Percentiles rank a stretch among this genome's conserved stretches.
Conservation (phyloP, 2,329 filamentous ascomycete genomes). For the Helicocarpus griseus region DNA sequence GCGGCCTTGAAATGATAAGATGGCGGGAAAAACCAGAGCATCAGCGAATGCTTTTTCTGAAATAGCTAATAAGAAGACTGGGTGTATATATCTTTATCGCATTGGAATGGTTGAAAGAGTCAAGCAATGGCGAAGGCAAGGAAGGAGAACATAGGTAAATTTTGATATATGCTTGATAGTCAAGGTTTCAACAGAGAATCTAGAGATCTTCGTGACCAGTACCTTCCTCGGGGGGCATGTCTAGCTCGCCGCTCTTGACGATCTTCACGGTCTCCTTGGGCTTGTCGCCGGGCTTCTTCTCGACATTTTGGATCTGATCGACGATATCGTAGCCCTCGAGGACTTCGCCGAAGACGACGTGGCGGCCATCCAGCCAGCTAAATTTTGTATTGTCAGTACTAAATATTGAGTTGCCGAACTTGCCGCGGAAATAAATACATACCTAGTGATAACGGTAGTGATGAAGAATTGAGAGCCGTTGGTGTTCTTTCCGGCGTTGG, state of each 20-base stretch:
- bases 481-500: slow-evolving; percentile 55
- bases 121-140: not conserved
- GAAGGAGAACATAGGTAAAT: not conserved
- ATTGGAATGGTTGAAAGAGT: not conserved
- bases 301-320: slow-evolving; percentile 54
- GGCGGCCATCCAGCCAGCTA: slow-evolving; percentile 52
- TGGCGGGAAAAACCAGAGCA: not conserved
- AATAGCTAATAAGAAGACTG: slow-evolving; percentile 14
- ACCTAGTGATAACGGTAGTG: slow-evolving; percentile 50
- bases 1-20: not conserved
- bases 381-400: slow-evolving; percentile 4
- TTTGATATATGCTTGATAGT: slow-evolving; percentile 11
- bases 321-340: slow-evolving; percentile 59
- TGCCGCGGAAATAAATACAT: slow-evolving; percentile 10
- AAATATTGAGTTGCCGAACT: not conserved
- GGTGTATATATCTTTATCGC: slow-evolving; percentile 5
- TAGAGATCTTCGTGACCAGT: slow-evolving; percentile 54
- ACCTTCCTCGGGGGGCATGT: slow-evolving; percentile 50
- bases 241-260: slow-evolving; percentile 55
- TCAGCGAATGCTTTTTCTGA: not conserved
- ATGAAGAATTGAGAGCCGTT: slow-evolving; percentile 61
- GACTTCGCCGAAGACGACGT: slow-evolving; percentile 61
- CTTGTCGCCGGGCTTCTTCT: slow-evolving; percentile 48
- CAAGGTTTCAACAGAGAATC: slow-evolving; percentile 18
- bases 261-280: slow-evolving; percentile 53